Evolutionary conservation across 331 rosid genomes (phyloP).

Genomic region (Prunus yedoensis): DNA sequence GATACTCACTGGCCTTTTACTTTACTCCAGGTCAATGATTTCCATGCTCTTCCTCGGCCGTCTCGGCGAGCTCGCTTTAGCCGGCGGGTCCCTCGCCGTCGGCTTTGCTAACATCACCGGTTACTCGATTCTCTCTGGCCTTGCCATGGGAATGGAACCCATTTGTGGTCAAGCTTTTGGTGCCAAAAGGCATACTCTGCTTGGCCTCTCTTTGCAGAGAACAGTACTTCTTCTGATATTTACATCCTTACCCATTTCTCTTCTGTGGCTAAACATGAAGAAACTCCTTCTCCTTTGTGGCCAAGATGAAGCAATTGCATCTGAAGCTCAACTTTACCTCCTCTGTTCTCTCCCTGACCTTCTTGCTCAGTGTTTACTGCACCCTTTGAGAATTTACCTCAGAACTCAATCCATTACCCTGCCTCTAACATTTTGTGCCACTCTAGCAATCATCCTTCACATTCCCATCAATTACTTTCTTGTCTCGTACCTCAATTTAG

Average conservation of each 20-base stretch:
- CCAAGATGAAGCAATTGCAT: conserved; percentile 70
- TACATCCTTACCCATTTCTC: conserved; percentile 65
- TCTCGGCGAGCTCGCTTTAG: conserved; percentile 75
- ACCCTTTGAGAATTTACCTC: conserved; percentile 85
- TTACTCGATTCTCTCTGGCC: conserved; percentile 90
- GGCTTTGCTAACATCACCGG: conserved; percentile 96
- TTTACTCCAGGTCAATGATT: conserved; percentile 85
- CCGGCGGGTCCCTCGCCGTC: conserved; percentile 86
- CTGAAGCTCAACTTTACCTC: conserved; percentile 67
- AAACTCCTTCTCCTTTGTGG: conserved; percentile 55
- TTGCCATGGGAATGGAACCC: conserved; percentile 93
- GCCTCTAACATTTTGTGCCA: conserved; percentile 77
- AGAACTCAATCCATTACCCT: conserved; percentile 80
- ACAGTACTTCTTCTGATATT: conserved; percentile 58
- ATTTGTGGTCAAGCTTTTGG: conserved; percentile 94
- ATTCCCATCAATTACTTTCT: conserved; percentile 75
- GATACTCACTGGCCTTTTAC: conserved; percentile 75
- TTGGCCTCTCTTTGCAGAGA: conserved; percentile 79
- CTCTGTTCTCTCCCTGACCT: conserved; percentile 85
- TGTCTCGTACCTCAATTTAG: conserved; percentile 49
- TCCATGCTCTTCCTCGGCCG: conserved; percentile 95
- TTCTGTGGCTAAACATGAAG: conserved; percentile 83
- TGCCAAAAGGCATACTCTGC: conserved; percentile 53
- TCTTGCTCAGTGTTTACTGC: conserved; percentile 76
- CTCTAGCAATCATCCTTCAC: conserved; percentile 65